phyloP scores from a whole-genome alignment of 1,284 basidiomycete genomes.

The Singerocomus inundabilis region DNA sequence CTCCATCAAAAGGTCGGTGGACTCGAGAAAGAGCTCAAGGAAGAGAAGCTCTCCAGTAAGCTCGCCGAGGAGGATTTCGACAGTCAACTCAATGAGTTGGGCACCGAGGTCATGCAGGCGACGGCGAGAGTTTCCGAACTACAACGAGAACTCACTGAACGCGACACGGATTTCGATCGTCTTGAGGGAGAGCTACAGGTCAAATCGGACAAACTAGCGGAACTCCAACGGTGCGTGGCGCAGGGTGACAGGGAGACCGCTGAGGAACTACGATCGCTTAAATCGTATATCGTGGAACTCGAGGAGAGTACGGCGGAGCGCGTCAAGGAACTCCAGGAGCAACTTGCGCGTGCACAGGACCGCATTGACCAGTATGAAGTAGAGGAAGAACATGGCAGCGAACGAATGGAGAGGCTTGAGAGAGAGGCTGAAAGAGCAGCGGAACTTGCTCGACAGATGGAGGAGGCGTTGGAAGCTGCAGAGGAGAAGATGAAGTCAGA shows the following conservation, averaged over 20 bases:
- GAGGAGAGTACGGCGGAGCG: slow-evolving; percentile 51
- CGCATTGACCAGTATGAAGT: slow-evolving; percentile 44
- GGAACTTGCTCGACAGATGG: slow-evolving; percentile 61
- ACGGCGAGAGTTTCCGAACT: slow-evolving; percentile 33
- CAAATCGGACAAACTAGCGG: slow-evolving; percentile 39
- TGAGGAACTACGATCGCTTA: slow-evolving; percentile 43
- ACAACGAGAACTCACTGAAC: slow-evolving; percentile 35
- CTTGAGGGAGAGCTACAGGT: slow-evolving; percentile 36
- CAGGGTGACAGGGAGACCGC: slow-evolving; percentile 39
- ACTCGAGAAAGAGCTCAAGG: slow-evolving; percentile 51
- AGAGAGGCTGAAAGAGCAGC: slow-evolving; percentile 49
- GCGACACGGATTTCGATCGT: slow-evolving; percentile 19
- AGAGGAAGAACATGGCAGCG: slow-evolving; percentile 47
- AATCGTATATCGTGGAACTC: slow-evolving; percentile 51
- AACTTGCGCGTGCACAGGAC: slow-evolving; percentile 46
- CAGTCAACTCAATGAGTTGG: slow-evolving; percentile 29
- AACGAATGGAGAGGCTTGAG: slow-evolving; percentile 51
- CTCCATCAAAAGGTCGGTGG: slow-evolving; percentile 50
- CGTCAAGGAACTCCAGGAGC: slow-evolving; percentile 51
- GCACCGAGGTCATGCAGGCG: slow-evolving; percentile 30
- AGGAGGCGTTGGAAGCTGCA: slow-evolving; percentile 68
- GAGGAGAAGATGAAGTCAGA: slow-evolving; percentile 65
- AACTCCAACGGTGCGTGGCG: slow-evolving; percentile 34
- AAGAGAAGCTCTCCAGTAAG: slow-evolving; percentile 45
- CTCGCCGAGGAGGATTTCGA: slow-evolving; percentile 34